Conservation (phyloP, 2,329 filamentous ascomycete species). For the Verticillium nonalfalfae region DNA sequence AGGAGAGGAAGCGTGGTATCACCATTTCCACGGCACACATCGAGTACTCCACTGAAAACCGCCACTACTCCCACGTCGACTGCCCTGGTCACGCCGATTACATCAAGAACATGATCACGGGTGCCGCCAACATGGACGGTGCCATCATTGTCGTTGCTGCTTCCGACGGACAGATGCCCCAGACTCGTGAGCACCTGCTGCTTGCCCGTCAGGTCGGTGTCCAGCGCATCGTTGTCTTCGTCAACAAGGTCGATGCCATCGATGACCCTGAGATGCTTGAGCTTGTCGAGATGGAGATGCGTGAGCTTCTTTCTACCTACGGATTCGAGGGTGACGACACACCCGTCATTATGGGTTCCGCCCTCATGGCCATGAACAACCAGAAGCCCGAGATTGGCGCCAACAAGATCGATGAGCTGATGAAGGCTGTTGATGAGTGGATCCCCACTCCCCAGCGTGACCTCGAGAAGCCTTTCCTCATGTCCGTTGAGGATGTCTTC, state of each 20-base stretch:
- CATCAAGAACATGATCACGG: slow-evolving; percentile 99
- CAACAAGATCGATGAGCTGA: slow-evolving; percentile 84
- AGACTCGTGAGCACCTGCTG: slow-evolving; percentile 96
- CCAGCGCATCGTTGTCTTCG: slow-evolving; percentile 96
- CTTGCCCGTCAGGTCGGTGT: slow-evolving; percentile 98
- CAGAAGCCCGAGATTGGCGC: slow-evolving; percentile 82
- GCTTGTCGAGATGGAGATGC: slow-evolving; percentile 99
- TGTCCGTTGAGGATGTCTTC: slow-evolving; percentile 94
- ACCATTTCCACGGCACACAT: slow-evolving; percentile 98
- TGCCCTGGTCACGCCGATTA: slow-evolving; percentile 99
- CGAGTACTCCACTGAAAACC: slow-evolving; percentile 89
- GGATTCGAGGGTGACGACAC: slow-evolving; percentile 98
- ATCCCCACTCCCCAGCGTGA: slow-evolving; percentile 94
- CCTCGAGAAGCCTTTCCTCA: slow-evolving; percentile 97
- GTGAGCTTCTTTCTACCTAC: slow-evolving; percentile 86
- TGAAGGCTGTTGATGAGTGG: slow-evolving; percentile 87
- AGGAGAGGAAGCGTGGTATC: slow-evolving; percentile 99
- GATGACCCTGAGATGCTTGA: slow-evolving; percentile 99
- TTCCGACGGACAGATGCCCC: slow-evolving; percentile 98
- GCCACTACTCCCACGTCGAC: slow-evolving; percentile 99
- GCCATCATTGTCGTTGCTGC: slow-evolving; percentile 98
- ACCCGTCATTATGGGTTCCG: slow-evolving; percentile 94
- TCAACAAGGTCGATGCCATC: slow-evolving; percentile 98
- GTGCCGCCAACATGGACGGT: slow-evolving; percentile 98
- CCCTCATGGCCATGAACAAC: slow-evolving; percentile 86